Conservation (phyloP, 2,329 filamentous ascomycete species). For the Sclerotiophoma versabilis region DNA sequence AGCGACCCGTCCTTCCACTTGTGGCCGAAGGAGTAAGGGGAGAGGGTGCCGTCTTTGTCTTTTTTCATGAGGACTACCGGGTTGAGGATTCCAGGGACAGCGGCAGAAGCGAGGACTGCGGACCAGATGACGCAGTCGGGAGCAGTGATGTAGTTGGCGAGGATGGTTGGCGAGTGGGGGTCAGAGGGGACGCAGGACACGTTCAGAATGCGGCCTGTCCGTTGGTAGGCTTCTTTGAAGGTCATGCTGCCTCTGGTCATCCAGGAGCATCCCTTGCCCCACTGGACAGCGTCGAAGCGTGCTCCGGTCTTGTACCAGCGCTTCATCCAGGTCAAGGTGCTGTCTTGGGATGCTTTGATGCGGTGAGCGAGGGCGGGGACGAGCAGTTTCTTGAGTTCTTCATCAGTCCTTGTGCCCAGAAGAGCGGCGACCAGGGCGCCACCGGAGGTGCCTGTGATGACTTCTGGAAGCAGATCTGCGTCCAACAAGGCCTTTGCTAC, state of each 20-base stretch:
- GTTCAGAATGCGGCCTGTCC: slow-evolving; percentile 93
- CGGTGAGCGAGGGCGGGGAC: slow-evolving; percentile 84
- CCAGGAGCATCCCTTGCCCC: slow-evolving; percentile 86
- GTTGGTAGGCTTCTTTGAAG: slow-evolving; percentile 91
- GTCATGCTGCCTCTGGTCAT: slow-evolving; percentile 91
- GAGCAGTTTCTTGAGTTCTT: slow-evolving; percentile 84
- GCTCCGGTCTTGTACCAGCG: slow-evolving; percentile 94
- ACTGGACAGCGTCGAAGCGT: slow-evolving; percentile 91
- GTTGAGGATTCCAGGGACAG: slow-evolving; percentile 94
- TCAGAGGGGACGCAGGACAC: slow-evolving; percentile 96
- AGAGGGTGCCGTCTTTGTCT: slow-evolving; percentile 75
- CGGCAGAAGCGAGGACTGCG: slow-evolving; percentile 90
- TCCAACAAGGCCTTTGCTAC: slow-evolving; percentile 90
- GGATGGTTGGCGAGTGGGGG: slow-evolving; percentile 88
- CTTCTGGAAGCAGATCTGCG: slow-evolving; percentile 82
- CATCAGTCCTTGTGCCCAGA: slow-evolving; percentile 87
- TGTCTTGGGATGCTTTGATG: slow-evolving; percentile 86
- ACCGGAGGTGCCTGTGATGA: slow-evolving; percentile 95
- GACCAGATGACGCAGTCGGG: slow-evolving; percentile 99
- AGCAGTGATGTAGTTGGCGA: slow-evolving; percentile 93
- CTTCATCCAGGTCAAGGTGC: slow-evolving; percentile 74
- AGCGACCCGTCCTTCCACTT: slow-evolving; percentile 99
- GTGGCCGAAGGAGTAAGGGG: slow-evolving; percentile 94
- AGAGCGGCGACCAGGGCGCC: slow-evolving; percentile 89
- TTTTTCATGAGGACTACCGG: slow-evolving; percentile 94